Evolutionary conservation across 495 filamentous ascomycete species (phyloP).

Genomic region (Evernia prunastri): DNA sequence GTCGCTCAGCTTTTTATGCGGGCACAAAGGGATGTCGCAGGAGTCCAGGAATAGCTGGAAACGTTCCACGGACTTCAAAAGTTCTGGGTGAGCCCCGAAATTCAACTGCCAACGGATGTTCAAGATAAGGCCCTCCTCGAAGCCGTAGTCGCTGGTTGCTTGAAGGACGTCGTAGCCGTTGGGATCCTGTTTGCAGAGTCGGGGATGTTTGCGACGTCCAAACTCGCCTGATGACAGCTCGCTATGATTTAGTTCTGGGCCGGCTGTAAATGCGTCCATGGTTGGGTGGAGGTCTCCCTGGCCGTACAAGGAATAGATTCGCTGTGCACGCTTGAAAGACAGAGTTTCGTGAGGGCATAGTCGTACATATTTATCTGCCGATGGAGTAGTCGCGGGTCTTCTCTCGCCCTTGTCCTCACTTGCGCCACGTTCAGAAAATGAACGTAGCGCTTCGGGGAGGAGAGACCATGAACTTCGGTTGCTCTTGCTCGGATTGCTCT

Average conservation of each 20-base stretch:
- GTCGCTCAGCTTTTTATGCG: conserved; percentile 3
- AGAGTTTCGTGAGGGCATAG: conserved; percentile 3
- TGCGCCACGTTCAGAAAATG: not conserved
- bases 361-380: not conserved
- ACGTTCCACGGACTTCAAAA: not conserved
- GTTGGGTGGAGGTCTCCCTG: conserved; percentile 2
- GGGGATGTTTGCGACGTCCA: conserved; percentile 1
- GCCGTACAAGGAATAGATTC: not conserved
- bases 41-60: conserved; percentile 3
- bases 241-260: not conserved
- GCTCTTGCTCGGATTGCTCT: conserved; percentile 2
- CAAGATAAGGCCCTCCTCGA: conserved; percentile 1
- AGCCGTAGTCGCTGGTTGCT: conserved; percentile 2
- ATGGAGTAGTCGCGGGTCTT: not conserved
- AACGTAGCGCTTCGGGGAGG: not conserved
- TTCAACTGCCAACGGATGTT: conserved; percentile 3
- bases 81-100: not conserved
- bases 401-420: not conserved
- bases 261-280: not conserved
- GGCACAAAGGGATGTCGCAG: not conserved
- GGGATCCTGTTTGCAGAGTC: conserved; percentile 1
- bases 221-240: not conserved
- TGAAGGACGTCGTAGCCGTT: conserved; percentile 7
- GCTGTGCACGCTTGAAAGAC: conserved; percentile 1
- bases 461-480: conserved; percentile 2